Evolutionary conservation across 75 land plant genomes (phyloP).

Genomic region (Cryptomeria japonica): DNA sequence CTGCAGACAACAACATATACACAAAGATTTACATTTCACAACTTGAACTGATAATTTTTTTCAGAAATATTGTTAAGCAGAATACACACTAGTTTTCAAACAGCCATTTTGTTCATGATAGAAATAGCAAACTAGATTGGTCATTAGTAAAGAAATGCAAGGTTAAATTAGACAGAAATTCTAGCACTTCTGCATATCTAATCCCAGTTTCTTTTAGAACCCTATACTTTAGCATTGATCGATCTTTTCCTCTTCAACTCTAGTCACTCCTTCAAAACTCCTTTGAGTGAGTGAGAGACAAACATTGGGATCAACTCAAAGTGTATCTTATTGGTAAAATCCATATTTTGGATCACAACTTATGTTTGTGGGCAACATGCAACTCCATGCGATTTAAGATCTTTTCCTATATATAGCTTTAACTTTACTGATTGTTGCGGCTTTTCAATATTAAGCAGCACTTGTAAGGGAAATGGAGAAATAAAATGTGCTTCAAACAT

Average conservation of each 20-base stretch:
- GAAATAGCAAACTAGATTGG: background rate
- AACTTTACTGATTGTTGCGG: background rate
- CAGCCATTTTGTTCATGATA: background rate
- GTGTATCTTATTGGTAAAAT: background rate
- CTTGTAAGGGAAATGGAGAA: background rate
- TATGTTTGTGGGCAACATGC: background rate
- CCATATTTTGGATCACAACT: background rate
- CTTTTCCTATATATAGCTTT: background rate
- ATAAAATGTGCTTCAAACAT: background rate
- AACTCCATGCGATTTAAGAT: background rate
- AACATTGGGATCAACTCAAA: background rate
- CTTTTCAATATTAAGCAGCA: background rate
- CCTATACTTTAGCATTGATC: background rate
- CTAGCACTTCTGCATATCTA: background rate
- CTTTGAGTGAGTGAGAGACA: background rate
- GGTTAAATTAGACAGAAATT: background rate
- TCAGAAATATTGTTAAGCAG: background rate
- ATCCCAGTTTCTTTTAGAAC: background rate
- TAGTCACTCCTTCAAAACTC: background rate
- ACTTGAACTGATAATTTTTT: background rate
- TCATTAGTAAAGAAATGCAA: background rate
- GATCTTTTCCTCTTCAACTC: background rate
- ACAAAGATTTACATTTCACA: background rate
- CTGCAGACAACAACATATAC: conserved; percentile 36
- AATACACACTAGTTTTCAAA: background rate